Evolutionary conservation across 2,329 filamentous ascomycete species (phyloP).

Genomic region (Calycina herbarum): DNA sequence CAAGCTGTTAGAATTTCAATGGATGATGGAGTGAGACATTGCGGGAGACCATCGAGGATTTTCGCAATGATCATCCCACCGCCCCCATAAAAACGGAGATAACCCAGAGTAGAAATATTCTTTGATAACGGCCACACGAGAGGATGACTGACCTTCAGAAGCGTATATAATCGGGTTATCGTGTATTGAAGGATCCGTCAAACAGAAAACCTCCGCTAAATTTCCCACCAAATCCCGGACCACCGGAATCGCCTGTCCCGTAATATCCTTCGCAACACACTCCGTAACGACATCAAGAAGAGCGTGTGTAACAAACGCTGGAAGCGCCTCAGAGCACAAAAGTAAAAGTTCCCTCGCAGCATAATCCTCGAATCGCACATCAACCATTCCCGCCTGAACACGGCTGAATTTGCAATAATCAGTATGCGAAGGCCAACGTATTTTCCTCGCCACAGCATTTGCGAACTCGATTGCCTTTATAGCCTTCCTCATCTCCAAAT

Average conservation of each 20-base stretch:
- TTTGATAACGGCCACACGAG: neutral
- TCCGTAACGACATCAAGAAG: conserved; percentile 67
- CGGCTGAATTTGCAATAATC: conserved; percentile 29
- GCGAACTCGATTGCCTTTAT: conserved; percentile 32
- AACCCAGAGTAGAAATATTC: neutral
- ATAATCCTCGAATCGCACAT: conserved; percentile 29
- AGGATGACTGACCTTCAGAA: conserved; percentile 57
- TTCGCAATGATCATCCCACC: no score
- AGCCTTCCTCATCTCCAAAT: conserved; percentile 29
- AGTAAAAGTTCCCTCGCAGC: conserved; percentile 26
- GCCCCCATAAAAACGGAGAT: neutral
- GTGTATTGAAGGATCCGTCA: conserved; percentile 68
- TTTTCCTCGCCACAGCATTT: conserved; percentile 26
- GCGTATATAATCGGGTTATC: conserved; percentile 77
- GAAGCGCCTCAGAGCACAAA: conserved; percentile 57
- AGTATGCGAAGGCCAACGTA: conserved; percentile 30
- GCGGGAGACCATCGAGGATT: no score
- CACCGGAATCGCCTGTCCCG: conserved; percentile 61
- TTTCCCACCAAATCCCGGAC: conserved; percentile 69
- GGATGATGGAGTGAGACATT: no score
- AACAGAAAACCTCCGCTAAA: conserved; percentile 71
- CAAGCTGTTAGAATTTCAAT: conserved; percentile 8
- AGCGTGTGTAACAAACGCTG: conserved; percentile 67
- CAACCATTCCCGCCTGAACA: conserved; percentile 23
- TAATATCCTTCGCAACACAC: conserved; percentile 66